These are phyloP conservation scores for Cryptosporidium viatorum DNA, from an alignment of 169 alveolate species.

Conservation along the genomic window DNA sequence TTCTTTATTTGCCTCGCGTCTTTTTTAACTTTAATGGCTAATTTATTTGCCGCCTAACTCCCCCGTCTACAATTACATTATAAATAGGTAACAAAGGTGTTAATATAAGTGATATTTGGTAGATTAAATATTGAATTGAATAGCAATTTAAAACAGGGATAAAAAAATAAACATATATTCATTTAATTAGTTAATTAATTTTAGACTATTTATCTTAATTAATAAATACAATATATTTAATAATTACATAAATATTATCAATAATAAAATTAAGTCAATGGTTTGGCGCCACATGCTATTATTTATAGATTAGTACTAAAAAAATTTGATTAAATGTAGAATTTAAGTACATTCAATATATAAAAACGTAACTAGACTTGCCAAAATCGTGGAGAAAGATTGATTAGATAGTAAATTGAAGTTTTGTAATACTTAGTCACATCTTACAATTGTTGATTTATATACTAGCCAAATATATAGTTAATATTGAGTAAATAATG, in stretches of 20 bases:
- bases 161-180: too few species aligned
- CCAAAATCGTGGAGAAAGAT: too few species aligned
- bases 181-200: too few species aligned
- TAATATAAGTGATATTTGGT: not conserved
- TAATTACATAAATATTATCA: too few species aligned
- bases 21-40: slow-evolving; percentile 18
- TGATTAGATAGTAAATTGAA: not conserved
- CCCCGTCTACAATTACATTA: slow-evolving; percentile 57
- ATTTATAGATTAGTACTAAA: not conserved
- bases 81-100: not conserved
- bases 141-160: too few species aligned
- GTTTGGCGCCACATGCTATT: not conserved
- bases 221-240: too few species aligned
- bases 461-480: not conserved
- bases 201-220: too few species aligned
- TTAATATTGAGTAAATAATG: too few species aligned
- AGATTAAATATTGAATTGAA: too few species aligned
- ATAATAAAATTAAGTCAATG: not conserved
- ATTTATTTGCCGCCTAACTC: slow-evolving; percentile 15
- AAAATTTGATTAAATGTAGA: too few species aligned
- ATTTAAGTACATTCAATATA: too few species aligned
- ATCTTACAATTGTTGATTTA: not conserved
- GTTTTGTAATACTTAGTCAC: not conserved
- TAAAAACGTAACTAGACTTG: not conserved
- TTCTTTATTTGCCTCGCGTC: slow-evolving; percentile 56